These are phyloP conservation scores for Theileria parva DNA, from an alignment of 169 alveolate genomes.

Conservation along the genomic window DNA sequence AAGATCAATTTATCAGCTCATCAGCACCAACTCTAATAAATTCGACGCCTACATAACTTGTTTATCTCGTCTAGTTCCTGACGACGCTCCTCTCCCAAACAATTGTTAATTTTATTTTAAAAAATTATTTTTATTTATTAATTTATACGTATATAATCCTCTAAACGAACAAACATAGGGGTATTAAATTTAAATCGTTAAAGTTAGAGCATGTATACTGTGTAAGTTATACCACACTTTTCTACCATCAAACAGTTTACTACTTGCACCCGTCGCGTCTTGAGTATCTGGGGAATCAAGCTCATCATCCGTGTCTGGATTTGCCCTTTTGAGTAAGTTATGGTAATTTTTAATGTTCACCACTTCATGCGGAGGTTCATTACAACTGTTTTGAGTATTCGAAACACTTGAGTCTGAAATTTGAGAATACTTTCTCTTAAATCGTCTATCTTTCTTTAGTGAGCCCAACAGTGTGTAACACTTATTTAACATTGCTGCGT, in stretches of 20 bases:
- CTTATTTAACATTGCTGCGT: slow-evolving; percentile 51
- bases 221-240: neutral
- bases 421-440: slow-evolving; percentile 16
- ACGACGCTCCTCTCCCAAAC: slow-evolving; percentile 52
- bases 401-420: neutral
- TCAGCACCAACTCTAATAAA: slow-evolving; percentile 24
- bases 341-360: neutral
- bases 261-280: neutral
- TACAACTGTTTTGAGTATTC: neutral
- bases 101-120: neutral
- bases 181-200: slow-evolving; percentile 12
- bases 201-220: neutral
- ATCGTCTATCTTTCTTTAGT: neutral
- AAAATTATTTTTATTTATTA: neutral
- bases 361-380: neutral
- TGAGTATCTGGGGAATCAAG: neutral
- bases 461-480: slow-evolving; percentile 24
- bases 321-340: neutral
- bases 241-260: neutral
- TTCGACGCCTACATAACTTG: slow-evolving; percentile 43
- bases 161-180: neutral
- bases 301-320: neutral
- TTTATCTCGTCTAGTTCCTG: slow-evolving; percentile 32
- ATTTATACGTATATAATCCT: neutral
- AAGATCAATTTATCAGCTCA: slow-evolving; percentile 39